Conservation (phyloP, 1,284 basidiomycete species). For the Ustilago tritici region DNA sequence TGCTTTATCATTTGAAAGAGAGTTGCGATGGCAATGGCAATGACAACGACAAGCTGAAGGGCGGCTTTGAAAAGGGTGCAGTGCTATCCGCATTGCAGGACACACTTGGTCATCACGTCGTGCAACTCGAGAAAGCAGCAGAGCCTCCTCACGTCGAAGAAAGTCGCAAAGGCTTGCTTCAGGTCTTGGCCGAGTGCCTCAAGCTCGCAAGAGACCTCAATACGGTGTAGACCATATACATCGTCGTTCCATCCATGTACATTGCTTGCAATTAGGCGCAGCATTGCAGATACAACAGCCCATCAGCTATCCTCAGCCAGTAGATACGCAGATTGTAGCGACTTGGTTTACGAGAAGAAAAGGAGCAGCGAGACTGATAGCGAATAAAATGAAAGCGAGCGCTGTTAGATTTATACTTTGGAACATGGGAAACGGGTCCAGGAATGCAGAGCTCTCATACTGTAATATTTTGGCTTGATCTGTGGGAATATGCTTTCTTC, state of each 20-base stretch:
- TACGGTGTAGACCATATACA: background rate
- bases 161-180: conserved; percentile 28
- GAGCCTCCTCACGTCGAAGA: conserved; percentile 28
- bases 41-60: background rate
- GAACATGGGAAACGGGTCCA: conserved; percentile 3
- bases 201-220: conserved; percentile 19
- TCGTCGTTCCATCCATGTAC: background rate
- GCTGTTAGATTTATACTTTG: background rate
- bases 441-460: background rate
- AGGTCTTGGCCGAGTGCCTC: conserved; percentile 37
- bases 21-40: too few relatives aligned
- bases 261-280: too few relatives aligned
- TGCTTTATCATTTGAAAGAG: conserved; percentile 19
- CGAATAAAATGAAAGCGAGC: background rate
- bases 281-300: background rate
- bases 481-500: conserved; percentile 26
- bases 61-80: conserved; percentile 14
- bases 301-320: background rate
- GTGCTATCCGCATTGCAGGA: conserved; percentile 23
- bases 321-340: too few relatives aligned
- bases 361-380: background rate
- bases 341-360: background rate
- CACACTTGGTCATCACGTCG: conserved; percentile 20
- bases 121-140: conserved; percentile 10
- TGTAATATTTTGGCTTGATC: background rate